Conservation (phyloP, 2,329 filamentous ascomycete species). For the Epichloe typhina region DNA sequence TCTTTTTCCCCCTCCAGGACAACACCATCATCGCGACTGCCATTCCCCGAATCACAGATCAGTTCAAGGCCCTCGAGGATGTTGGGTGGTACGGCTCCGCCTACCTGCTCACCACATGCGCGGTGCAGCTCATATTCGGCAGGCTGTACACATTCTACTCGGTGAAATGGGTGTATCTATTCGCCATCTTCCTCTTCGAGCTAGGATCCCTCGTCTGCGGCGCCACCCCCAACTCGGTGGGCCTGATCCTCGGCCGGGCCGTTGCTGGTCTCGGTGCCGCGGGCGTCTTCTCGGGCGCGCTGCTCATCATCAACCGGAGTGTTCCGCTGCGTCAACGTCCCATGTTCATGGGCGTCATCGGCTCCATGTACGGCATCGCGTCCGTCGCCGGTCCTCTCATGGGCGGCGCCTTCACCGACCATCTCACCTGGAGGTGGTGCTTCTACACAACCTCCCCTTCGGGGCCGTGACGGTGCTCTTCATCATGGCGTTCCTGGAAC, state of each 20-base stretch:
- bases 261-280: slow-evolving; percentile 28
- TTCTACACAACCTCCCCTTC: slow-evolving; percentile 27
- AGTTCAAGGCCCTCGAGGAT: slow-evolving; percentile 6
- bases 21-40: slow-evolving; percentile 25
- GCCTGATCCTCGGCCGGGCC: slow-evolving; percentile 23
- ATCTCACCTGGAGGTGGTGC: slow-evolving; percentile 26
- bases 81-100: slow-evolving; percentile 7
- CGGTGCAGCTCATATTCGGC: slow-evolving; percentile 23
- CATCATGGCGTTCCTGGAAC: slow-evolving; percentile 13
- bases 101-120: slow-evolving; percentile 26
- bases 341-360: slow-evolving; percentile 22
- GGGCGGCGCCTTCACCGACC: slow-evolving; percentile 22
- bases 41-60: slow-evolving; percentile 17
- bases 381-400: slow-evolving; percentile 22
- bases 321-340: slow-evolving; percentile 21
- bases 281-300: slow-evolving; percentile 31
- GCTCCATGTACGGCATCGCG: slow-evolving; percentile 34
- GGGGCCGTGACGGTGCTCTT: slow-evolving; percentile 21
- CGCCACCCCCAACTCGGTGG: slow-evolving; percentile 16
- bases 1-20: slow-evolving; percentile 13
- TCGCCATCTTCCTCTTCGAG: slow-evolving; percentile 14
- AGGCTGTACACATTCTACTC: slow-evolving; percentile 30
- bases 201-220: slow-evolving; percentile 20
- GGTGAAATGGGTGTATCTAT: slow-evolving; percentile 16
- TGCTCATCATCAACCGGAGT: slow-evolving; percentile 27